Evolutionary conservation across 305 asterid species (phyloP).

Genomic region (Solanum hybrid): DNA sequence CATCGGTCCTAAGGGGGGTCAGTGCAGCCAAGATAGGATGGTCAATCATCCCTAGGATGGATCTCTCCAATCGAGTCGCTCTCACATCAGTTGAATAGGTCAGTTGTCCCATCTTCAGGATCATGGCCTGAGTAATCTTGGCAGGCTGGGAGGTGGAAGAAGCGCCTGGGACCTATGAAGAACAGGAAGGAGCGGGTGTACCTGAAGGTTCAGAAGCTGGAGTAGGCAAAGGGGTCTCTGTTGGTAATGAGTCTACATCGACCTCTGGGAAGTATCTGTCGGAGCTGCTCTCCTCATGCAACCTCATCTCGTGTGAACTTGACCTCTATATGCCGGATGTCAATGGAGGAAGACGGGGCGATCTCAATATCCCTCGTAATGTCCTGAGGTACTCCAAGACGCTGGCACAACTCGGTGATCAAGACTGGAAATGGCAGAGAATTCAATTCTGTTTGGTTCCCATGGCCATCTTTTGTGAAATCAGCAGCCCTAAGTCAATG

Average conservation of each 20-base stretch:
- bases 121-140: neutral
- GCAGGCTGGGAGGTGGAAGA: neutral
- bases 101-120: neutral
- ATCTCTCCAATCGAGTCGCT: neutral
- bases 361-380: too few species aligned
- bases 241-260: neutral
- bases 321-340: too few species aligned
- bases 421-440: too few species aligned
- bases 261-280: neutral
- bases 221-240: neutral
- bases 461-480: too few species aligned
- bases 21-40: neutral
- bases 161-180: neutral
- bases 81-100: neutral
- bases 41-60: neutral
- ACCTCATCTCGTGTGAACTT: neutral
- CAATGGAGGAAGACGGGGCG: too few species aligned
- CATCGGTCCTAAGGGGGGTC: neutral
- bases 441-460: too few species aligned
- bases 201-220: neutral
- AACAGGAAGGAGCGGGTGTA: neutral
- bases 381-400: too few species aligned
- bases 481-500: too few species aligned
- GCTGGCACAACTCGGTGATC: too few species aligned
- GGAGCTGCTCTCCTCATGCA: neutral